Evolutionary conservation across 2,329 filamentous ascomycete genomes (phyloP).

Genomic region (Beauveria australis): DNA sequence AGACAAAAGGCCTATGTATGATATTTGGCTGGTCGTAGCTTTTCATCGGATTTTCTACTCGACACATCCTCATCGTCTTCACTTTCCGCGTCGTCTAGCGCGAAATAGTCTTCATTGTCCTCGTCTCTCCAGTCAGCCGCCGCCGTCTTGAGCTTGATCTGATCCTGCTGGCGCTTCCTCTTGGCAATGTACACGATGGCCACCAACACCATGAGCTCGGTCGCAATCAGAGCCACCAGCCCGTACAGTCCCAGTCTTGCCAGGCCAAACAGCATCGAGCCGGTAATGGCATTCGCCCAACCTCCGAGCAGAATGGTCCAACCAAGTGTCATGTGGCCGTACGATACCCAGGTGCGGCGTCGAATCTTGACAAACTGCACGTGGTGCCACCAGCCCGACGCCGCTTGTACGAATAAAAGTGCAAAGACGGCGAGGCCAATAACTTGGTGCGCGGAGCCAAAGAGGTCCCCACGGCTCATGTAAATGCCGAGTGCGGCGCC

Average conservation of each 20-base stretch:
- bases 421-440: constrained; percentile 3
- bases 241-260: not conserved
- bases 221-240: not conserved
- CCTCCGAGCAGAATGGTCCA: constrained; percentile 10
- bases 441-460: constrained; percentile 7
- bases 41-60: constrained; percentile 2
- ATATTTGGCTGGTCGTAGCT: constrained; percentile 5
- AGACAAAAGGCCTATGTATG: not conserved
- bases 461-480: constrained; percentile 6
- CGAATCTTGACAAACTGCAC: constrained; percentile 9
- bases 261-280: constrained; percentile 5
- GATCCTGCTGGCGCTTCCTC: not conserved
- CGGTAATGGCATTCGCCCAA: constrained; percentile 6
- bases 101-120: constrained; percentile 10
- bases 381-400: constrained; percentile 10
- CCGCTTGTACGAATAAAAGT: not conserved
- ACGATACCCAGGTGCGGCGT: constrained; percentile 10
- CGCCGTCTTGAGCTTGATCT: not conserved
- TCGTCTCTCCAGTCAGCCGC: constrained; percentile 4
- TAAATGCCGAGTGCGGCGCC: constrained; percentile 6
- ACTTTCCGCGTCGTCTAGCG: constrained; percentile 1
- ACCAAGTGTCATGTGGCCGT: constrained; percentile 10
- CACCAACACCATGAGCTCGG: not conserved
- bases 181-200: constrained; percentile 2
- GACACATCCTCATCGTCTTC: constrained; percentile 8